Evolutionary conservation across 164 flowering plant species (phyloP).

Genomic region (Stephania japonica): DNA sequence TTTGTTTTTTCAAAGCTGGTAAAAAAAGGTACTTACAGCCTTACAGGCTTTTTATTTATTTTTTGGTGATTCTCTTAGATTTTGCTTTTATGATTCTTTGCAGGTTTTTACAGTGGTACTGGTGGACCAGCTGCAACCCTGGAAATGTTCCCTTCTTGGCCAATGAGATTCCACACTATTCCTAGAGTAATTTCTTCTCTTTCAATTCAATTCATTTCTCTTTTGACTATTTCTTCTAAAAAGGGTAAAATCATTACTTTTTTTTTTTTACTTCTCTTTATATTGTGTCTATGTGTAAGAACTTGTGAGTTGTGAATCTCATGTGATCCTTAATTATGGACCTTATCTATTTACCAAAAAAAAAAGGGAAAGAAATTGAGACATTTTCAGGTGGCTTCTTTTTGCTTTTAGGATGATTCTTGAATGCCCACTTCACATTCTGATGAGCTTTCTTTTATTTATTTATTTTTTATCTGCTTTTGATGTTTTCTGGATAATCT

Average conservation of each 20-base stretch:
- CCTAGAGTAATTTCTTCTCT: slow-evolving; percentile 36
- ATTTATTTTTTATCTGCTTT: slow-evolving; percentile 1
- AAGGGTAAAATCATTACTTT: too few species aligned
- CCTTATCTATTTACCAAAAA: too few species aligned
- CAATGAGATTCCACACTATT: slow-evolving; percentile 67
- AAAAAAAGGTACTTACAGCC: slow-evolving; percentile 5
- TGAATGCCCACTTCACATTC: background rate
- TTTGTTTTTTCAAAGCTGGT: background rate
- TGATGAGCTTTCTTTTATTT: background rate
- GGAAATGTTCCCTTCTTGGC: slow-evolving; percentile 97
- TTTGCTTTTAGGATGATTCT: background rate
- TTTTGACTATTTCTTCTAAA: slow-evolving; percentile 38
- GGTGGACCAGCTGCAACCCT: slow-evolving; percentile 79
- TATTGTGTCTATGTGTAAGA: too few species aligned
- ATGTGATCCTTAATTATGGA: too few species aligned
- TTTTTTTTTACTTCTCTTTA: too few species aligned
- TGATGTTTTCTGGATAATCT: slow-evolving; percentile 1
- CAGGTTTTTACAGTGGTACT: slow-evolving; percentile 70
- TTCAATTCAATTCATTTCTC: background rate
- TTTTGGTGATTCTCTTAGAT: slow-evolving; percentile 34
- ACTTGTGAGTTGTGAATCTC: too few species aligned
- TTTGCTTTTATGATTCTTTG: slow-evolving; percentile 48
- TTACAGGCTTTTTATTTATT: slow-evolving; percentile 15
- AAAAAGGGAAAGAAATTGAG: background rate
- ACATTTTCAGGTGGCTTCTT: background rate